These are phyloP conservation scores for Hypoxylon sp. DNA, from an alignment of 2,329 filamentous ascomycete genomes.

Conservation along the genomic window DNA sequence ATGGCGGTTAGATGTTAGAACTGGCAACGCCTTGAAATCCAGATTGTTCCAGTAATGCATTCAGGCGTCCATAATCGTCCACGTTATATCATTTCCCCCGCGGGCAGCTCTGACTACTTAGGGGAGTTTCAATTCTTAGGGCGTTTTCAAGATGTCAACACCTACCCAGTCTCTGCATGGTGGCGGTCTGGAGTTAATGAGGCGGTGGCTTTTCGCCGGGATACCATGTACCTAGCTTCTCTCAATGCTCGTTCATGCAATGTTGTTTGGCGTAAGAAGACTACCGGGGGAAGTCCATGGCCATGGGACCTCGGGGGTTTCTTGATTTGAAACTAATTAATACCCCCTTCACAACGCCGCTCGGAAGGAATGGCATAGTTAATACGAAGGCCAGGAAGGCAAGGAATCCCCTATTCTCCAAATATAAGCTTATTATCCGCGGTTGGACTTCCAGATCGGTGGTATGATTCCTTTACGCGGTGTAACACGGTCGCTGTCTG, in stretches of 20 bases:
- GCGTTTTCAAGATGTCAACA: too few species aligned
- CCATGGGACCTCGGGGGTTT: constrained; percentile 14
- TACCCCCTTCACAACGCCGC: neutral
- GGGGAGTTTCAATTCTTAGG: too few species aligned
- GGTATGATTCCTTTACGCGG: constrained; percentile 23
- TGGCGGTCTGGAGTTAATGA: neutral
- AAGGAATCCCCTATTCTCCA: constrained; percentile 3
- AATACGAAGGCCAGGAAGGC: constrained; percentile 5
- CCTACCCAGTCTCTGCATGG: constrained; percentile 1
- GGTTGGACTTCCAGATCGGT: constrained; percentile 31
- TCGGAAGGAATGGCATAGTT: constrained; percentile 16
- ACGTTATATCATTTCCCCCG: constrained; percentile 14
- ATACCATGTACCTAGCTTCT: constrained; percentile 3
- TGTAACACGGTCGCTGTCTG: constrained; percentile 21
- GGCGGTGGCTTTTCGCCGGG: neutral
- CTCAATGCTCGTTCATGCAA: constrained; percentile 19
- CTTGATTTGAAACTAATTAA: constrained; percentile 9
- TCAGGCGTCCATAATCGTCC: neutral
- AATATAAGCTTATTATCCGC: constrained; percentile 14
- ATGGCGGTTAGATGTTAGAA: constrained; percentile 13
- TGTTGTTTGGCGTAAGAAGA: constrained; percentile 5
- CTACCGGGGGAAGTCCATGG: neutral
- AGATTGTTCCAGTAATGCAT: constrained; percentile 14
- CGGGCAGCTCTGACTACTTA: constrained; percentile 10
- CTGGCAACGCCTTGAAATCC: constrained; percentile 26